A percentile compares a stretch with the other conserved stretches of the same genome.
These are phyloP conservation scores for Solanum appendiculatum DNA, from an alignment of 257 asterid species.

Conservation along the genomic window DNA sequence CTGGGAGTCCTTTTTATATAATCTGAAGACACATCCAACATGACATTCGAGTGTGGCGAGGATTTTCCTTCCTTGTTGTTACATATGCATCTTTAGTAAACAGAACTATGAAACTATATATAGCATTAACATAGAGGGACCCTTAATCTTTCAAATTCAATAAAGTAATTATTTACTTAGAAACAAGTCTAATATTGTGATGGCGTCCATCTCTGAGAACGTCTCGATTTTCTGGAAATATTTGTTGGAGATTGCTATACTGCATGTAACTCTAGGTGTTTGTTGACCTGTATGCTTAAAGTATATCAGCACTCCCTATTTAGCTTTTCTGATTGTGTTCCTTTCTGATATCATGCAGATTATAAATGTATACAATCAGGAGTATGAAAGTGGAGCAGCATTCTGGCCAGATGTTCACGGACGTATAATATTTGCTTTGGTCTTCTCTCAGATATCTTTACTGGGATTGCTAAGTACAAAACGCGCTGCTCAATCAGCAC, in stretches of 20 bases:
- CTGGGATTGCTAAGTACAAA: conserved; percentile 82
- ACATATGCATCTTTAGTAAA: neutral
- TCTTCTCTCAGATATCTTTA: conserved; percentile 71
- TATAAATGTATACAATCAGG: conserved; percentile 84
- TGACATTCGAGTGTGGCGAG: neutral
- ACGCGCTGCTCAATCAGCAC: conserved; percentile 49
- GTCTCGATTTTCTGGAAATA: neutral
- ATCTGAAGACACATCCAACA: neutral
- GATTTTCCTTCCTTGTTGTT: neutral
- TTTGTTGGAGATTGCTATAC: neutral
- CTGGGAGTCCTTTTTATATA: neutral
- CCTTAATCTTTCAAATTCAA: neutral
- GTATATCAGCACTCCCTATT: neutral
- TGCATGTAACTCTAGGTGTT: neutral
- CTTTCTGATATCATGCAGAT: conserved; percentile 32
- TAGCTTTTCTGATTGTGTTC: neutral
- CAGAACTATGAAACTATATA: neutral
- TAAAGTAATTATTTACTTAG: neutral
- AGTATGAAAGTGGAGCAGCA: conserved; percentile 88
- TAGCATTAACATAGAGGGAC: neutral
- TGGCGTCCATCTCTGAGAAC: neutral
- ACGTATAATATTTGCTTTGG: conserved; percentile 55
- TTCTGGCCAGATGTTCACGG: conserved; percentile 97
- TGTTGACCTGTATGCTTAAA: neutral
- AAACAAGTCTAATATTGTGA: neutral